phyloP scores from a whole-genome alignment of 805 yeast species.

The Metschnikowia orientalis region DNA sequence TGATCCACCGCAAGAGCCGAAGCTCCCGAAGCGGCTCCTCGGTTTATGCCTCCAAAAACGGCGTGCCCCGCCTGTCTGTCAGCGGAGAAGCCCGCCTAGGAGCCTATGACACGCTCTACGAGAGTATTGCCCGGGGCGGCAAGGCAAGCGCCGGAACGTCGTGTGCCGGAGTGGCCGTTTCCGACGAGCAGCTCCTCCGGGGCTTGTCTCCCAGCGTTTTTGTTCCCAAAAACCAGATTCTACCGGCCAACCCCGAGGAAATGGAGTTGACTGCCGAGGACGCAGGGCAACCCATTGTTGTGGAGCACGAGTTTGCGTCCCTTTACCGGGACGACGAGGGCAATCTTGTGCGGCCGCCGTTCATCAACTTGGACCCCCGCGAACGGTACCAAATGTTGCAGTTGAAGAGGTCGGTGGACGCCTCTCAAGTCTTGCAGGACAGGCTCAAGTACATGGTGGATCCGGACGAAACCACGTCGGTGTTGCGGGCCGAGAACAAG shows the following conservation, averaged over 20 bases:
- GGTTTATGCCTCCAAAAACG: constrained; percentile 3
- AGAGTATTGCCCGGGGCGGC: constrained; percentile 8
- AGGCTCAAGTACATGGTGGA: constrained; percentile 37
- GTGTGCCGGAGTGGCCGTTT: constrained; percentile 6
- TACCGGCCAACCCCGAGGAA: constrained; percentile 15
- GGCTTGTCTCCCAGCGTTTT: constrained; percentile 17
- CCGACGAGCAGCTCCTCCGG: constrained; percentile 7
- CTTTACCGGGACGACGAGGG: constrained; percentile 35
- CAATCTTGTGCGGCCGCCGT: constrained; percentile 39
- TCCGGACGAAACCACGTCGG: constrained; percentile 35
- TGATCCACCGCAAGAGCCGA: constrained; percentile 2
- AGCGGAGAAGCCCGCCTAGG: constrained; percentile 7
- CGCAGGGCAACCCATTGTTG: constrained; percentile 14
- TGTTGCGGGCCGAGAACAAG: constrained; percentile 18
- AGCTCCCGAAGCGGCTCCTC: neutral
- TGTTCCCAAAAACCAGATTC: constrained; percentile 13
- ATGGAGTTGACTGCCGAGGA: constrained; percentile 7
- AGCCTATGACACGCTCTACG: constrained; percentile 10
- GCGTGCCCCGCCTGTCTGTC: constrained; percentile 13
- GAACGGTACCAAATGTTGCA: constrained; percentile 41
- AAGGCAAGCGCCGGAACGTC: constrained; percentile 4
- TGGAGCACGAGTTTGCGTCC: constrained; percentile 34
- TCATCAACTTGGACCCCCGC: constrained; percentile 40
- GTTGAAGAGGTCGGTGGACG: constrained; percentile 35
- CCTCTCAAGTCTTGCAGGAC: constrained; percentile 30